These are phyloP conservation scores for Verticillium tricorpus DNA, from an alignment of 2,329 filamentous ascomycete species.

Conservation along the genomic window DNA sequence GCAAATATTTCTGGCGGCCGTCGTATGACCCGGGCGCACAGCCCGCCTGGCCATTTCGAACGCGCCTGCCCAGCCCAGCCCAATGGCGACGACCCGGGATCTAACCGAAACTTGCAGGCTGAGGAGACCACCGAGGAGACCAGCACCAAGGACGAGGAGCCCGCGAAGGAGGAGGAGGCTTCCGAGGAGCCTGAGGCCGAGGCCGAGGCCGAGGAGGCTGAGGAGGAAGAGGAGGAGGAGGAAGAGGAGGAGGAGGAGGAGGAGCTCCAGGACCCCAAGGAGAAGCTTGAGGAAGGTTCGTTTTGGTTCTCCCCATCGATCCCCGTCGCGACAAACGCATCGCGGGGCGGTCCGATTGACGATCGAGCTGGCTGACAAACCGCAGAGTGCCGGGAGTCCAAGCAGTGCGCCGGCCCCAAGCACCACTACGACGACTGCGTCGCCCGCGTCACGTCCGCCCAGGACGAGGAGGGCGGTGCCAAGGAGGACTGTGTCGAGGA, in stretches of 20 bases:
- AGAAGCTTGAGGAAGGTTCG: constrained; percentile 87
- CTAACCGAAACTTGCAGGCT: constrained; percentile 20
- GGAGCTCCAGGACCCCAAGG: constrained; percentile 81
- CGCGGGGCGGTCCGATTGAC: not conserved
- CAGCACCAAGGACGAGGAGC: constrained; percentile 45
- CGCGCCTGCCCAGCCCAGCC: not conserved
- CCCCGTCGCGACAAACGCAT: not conserved
- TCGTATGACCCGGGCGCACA: not conserved
- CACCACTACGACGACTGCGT: constrained; percentile 99
- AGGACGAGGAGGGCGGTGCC: constrained; percentile 65
- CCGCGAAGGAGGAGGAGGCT: constrained; percentile 35
- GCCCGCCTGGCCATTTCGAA: not conserved
- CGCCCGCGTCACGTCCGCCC: constrained; percentile 72
- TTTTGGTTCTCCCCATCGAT: not conserved
- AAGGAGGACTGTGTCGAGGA: constrained; percentile 98
- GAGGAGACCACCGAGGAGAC: constrained; percentile 41
- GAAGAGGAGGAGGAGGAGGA: constrained; percentile 82
- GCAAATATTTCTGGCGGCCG: constrained; percentile 5
- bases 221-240: constrained; percentile 64
- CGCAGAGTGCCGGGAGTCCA: constrained; percentile 83
- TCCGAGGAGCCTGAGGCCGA: constrained; percentile 43
- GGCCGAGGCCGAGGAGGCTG: constrained; percentile 49
- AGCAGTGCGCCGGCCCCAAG: constrained; percentile 81
- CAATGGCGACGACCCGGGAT: not conserved
- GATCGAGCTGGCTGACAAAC: not conserved